Base-by-base conservation (phyloP, 2,329 filamentous ascomycete species). In the Aspergillus ruber region DNA sequence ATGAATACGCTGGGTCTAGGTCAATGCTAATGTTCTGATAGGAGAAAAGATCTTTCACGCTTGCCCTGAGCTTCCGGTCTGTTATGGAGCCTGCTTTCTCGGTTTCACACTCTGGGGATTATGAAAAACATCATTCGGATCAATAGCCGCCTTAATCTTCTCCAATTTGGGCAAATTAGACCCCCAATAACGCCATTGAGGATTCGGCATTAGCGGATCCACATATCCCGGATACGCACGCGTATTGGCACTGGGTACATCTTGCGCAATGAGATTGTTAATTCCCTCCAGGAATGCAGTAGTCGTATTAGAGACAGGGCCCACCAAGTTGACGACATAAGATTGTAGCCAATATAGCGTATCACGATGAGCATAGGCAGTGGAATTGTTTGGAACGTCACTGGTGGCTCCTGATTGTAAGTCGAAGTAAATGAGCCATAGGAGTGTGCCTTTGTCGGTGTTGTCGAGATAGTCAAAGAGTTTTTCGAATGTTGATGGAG, bases 161-260 rank as follows among this genome's bases (percentile, higher is more conserved):
- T 73, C 65, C 43, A 84, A 64, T 7, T 50, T 55, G 0, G 68
- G 61, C 33, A 82, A 61, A 51, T 82, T 81, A 0, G 68, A 55
- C 0, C 75, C 75, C 79, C 79, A 84, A 57, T 83, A 83, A 7
- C 72, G 69, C 45, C 66, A 54, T 55, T 80, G 77, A 7, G 73
- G 70, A 46, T 68, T 53, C 2, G 53, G 54, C 29, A 83, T 58
- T 4, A 62, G 62, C 1, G 74, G 74, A 57, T 85, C 81, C 2
- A 85, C 76, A 53, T 85, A 85, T 2, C 82, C 82, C 0, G 82
- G 75, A 61, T 85, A 86, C 1, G 79, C 77, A 9, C 76, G 77
- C 41, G 72, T 63, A 21, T 45, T 47, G 0, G 67, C 68, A 2
- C 66, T 60, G 1, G 68, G 60, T 9, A 70, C 67, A 4, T 69